These are phyloP conservation scores for Proliferodiscus dingleyae DNA, from an alignment of 2,329 filamentous ascomycete species.

Conservation along the genomic window DNA sequence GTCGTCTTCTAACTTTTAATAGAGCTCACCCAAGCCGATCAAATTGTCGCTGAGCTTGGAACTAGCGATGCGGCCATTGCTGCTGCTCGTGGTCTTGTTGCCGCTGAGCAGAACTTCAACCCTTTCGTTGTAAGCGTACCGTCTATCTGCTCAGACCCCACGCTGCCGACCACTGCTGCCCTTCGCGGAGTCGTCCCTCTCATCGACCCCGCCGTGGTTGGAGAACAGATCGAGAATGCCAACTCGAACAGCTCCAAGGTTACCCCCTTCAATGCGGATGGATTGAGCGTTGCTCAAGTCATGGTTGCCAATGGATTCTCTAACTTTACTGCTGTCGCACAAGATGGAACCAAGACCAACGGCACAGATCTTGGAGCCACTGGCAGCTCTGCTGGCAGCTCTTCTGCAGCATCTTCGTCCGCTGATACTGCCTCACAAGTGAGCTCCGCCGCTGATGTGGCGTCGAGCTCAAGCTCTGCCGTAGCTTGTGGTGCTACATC, in stretches of 20 bases:
- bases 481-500: conserved; percentile 17
- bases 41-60: conserved; percentile 58
- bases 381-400: conserved; percentile 24
- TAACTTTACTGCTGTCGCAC: conserved; percentile 47
- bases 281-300: conserved; percentile 62
- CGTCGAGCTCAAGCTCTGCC: conserved; percentile 10
- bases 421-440: conserved; percentile 9
- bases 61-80: conserved; percentile 53
- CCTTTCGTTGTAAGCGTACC: conserved; percentile 56
- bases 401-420: neutral
- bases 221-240: conserved; percentile 53
- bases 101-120: conserved; percentile 71
- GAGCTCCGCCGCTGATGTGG: conserved; percentile 9
- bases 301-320: conserved; percentile 57
- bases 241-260: conserved; percentile 49
- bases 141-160: conserved; percentile 58
- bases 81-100: conserved; percentile 58
- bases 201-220: conserved; percentile 59
- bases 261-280: conserved; percentile 52
- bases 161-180: conserved; percentile 54
- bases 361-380: too few species aligned
- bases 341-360: conserved; percentile 35
- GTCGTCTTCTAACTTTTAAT: conserved; percentile 12
- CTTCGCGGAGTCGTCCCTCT: conserved; percentile 64
- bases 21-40: conserved; percentile 57